Conservation (phyloP, 2,329 filamentous ascomycete genomes). For the Atkinsonella texensis region DNA sequence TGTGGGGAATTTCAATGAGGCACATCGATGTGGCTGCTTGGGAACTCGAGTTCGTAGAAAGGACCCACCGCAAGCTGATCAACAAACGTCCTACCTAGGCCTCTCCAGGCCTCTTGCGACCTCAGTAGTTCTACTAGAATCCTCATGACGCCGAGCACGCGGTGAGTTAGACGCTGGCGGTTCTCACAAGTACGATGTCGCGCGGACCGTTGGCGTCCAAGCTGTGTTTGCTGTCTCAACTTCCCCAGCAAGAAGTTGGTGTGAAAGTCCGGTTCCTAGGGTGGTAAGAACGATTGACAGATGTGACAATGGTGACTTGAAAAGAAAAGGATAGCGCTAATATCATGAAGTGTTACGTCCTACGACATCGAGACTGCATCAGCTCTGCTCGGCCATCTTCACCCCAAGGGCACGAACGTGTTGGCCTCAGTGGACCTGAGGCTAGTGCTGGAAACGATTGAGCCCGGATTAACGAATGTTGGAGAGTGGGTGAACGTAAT, state of each 20-base stretch:
- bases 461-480: constrained; percentile 48
- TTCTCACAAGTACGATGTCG: constrained; percentile 27
- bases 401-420: constrained; percentile 34
- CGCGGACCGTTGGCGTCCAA: constrained; percentile 51
- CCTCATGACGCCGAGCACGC: neutral
- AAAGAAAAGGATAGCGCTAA: neutral
- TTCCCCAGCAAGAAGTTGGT: constrained; percentile 38
- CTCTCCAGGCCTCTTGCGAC: neutral
- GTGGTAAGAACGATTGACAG: constrained; percentile 49
- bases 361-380: constrained; percentile 44
- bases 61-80: neutral
- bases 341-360: constrained; percentile 23
- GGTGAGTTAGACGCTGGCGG: neutral
- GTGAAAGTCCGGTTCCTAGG: constrained; percentile 88
- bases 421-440: constrained; percentile 56
- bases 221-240: constrained; percentile 51
- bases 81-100: no score
- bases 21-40: neutral
- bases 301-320: neutral
- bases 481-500: constrained; percentile 88
- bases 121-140: neutral
- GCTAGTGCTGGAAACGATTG: constrained; percentile 55
- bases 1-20: neutral
- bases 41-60: no score
- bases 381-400: constrained; percentile 57